Conservation (phyloP, 345 rosid species). For the Populus simonii region DNA sequence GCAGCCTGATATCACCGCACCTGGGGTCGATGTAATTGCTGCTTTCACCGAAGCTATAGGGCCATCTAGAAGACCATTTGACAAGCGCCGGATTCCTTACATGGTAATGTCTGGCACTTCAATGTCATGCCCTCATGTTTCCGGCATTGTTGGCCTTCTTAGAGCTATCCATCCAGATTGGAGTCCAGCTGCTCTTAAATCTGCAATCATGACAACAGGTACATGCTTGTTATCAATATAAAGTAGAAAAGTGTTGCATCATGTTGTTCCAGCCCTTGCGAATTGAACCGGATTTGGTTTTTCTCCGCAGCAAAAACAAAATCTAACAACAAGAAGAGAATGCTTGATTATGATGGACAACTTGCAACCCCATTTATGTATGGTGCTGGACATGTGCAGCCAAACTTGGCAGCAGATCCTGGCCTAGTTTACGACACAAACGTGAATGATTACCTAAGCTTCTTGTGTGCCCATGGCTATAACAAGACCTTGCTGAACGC, state of each 20-base stretch:
- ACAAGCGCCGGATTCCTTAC: constrained; percentile 32
- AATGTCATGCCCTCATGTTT: constrained; percentile 55
- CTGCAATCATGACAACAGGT: constrained; percentile 54
- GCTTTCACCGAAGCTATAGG: constrained; percentile 26
- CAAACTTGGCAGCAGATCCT: constrained; percentile 45
- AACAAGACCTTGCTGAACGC: constrained; percentile 12
- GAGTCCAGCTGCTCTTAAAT: constrained; percentile 50
- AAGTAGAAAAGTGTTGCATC: neutral
- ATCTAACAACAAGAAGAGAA: constrained; percentile 14
- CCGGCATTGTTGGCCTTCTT: constrained; percentile 52
- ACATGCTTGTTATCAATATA: neutral
- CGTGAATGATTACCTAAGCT: constrained; percentile 35
- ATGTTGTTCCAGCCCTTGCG: neutral
- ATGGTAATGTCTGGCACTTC: constrained; percentile 42
- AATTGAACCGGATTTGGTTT: neutral
- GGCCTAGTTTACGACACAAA: constrained; percentile 49
- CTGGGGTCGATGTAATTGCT: constrained; percentile 47
- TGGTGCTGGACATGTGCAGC: constrained; percentile 49
- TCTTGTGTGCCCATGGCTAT: constrained; percentile 42
- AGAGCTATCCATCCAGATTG: constrained; percentile 40
- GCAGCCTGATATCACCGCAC: constrained; percentile 59
- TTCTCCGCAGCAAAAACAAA: constrained; percentile 29
- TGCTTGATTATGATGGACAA: constrained; percentile 21
- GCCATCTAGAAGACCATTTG: constrained; percentile 16
- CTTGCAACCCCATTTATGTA: constrained; percentile 44